These are phyloP conservation scores for Epichloe typhina DNA, from an alignment of 2,329 filamentous ascomycete genomes.

Conservation along the genomic window DNA sequence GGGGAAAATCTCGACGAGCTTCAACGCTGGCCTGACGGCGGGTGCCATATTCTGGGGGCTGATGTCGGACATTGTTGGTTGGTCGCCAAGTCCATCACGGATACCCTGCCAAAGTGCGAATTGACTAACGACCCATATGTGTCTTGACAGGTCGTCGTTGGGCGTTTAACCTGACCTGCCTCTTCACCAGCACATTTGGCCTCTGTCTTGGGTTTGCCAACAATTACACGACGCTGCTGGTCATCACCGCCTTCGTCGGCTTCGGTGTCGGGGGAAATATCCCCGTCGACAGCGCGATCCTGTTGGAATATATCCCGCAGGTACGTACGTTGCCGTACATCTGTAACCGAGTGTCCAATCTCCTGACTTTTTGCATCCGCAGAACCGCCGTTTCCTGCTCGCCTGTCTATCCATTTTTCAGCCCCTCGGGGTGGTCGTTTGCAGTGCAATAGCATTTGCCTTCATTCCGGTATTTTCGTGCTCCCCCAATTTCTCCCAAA, in stretches of 20 bases:
- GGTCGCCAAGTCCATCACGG: background rate
- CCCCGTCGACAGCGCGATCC: constrained; percentile 41
- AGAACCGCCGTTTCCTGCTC: constrained; percentile 35
- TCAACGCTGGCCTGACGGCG: constrained; percentile 29
- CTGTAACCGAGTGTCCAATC: background rate
- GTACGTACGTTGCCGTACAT: constrained; percentile 9
- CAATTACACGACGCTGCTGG: constrained; percentile 35
- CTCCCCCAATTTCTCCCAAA: constrained; percentile 34
- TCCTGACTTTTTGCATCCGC: background rate
- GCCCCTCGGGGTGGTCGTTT: constrained; percentile 39
- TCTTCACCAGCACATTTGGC: constrained; percentile 41
- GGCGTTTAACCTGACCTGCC: constrained; percentile 45
- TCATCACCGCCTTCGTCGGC: constrained; percentile 39
- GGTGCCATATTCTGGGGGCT: constrained; percentile 44
- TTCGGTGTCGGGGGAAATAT: constrained; percentile 43
- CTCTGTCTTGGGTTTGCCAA: constrained; percentile 35
- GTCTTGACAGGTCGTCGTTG: constrained; percentile 27
- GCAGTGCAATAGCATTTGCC: constrained; percentile 36
- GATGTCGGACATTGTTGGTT: constrained; percentile 35
- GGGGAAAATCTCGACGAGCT: constrained; percentile 39
- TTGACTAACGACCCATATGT: background rate
- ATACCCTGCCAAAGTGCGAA: background rate
- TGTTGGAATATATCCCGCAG: constrained; percentile 40
- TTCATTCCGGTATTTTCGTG: constrained; percentile 39
- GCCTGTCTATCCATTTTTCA: constrained; percentile 41